These are phyloP conservation scores for Hura crepitans DNA, from an alignment of 441 rosid species.

Conservation along the genomic window DNA sequence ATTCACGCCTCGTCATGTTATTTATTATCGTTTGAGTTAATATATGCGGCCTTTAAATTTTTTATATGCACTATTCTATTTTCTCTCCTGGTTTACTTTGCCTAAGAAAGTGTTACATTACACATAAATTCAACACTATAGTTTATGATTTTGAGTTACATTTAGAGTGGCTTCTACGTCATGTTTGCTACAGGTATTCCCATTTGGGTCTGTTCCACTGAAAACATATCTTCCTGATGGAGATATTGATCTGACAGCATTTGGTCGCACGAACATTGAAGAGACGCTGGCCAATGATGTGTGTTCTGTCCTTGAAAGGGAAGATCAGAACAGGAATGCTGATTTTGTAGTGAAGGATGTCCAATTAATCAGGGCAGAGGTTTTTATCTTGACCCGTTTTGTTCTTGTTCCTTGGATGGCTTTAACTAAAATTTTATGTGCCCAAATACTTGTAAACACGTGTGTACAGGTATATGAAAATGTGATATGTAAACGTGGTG, in stretches of 20 bases:
- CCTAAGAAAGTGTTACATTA: neutral
- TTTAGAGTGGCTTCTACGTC: neutral
- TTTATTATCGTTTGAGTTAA: neutral
- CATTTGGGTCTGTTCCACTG: conserved; percentile 88
- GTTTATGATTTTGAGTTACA: neutral
- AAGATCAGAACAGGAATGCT: conserved; percentile 51
- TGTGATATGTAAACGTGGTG: neutral
- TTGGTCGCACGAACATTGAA: conserved; percentile 53
- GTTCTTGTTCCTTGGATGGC: neutral
- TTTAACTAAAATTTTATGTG: neutral
- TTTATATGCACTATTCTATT: neutral
- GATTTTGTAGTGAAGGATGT: conserved; percentile 74
- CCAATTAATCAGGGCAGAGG: conserved; percentile 87
- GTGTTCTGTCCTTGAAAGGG: conserved; percentile 64
- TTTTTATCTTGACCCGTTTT: conserved; percentile 30
- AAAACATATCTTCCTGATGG: conserved; percentile 97
- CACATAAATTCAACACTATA: neutral
- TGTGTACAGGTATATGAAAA: neutral
- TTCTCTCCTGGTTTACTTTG: neutral
- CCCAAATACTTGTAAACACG: neutral
- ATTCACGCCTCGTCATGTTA: neutral
- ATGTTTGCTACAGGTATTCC: conserved; percentile 57
- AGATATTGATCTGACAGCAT: conserved; percentile 84
- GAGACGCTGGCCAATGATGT: conserved; percentile 67
- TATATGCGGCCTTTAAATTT: neutral